Evolutionary conservation across 2,329 filamentous ascomycete genomes (phyloP), one percentile per base, ranked within the genome.

Genomic region (Boeremia lycopersici): DNA sequence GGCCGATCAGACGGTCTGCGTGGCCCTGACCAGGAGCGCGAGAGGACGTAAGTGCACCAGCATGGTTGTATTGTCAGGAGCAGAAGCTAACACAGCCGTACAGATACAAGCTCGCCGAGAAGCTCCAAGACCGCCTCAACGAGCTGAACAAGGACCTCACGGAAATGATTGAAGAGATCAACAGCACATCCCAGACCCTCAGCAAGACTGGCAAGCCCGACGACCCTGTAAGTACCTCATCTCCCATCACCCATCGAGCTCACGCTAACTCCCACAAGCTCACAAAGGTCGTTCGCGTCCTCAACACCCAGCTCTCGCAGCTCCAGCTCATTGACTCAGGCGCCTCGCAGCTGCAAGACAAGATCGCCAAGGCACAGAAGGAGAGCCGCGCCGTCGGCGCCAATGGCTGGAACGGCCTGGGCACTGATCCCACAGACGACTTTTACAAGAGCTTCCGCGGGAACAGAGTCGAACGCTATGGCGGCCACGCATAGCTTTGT

Each of bases 131-230:
- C 71, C 87, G 91, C 62, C 81, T 99, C 61, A 93, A 96, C 53
- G 92, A 96, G 66, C 96, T 98, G 86, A 92, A 91, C 70, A 90
- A 91, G 72, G 92, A 96, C 72, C 81, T 99, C 60, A 87, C 86
- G 42, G 93, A 91, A 78, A 98, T 99, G 92, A 96, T 99, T 66
- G 93, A 96, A 72, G 95, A 98, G 77, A 96, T 99, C 73, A 99
- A 99, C 73, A 86, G 88, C 64, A 93, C 96, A 59, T 95, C 91
- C n/a, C 85, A 90, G 49, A 91, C 88, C 23, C 79, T 99, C 62
- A 93, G 87, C 82, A 96, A 96, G 82, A 91, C 89, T 54, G 89
- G 84, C 76, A 96, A 96, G 77, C 85, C 90, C 26, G 74, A 77
- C 60, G 67, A 72, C 55, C 61, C 67, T 34, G 70, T 74, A 70